A percentile compares a stretch with the other conserved stretches of the same genome.
These are phyloP conservation scores for Fusarium sororula DNA, from an alignment of 2,329 filamentous ascomycete species.

Conservation along the genomic window DNA sequence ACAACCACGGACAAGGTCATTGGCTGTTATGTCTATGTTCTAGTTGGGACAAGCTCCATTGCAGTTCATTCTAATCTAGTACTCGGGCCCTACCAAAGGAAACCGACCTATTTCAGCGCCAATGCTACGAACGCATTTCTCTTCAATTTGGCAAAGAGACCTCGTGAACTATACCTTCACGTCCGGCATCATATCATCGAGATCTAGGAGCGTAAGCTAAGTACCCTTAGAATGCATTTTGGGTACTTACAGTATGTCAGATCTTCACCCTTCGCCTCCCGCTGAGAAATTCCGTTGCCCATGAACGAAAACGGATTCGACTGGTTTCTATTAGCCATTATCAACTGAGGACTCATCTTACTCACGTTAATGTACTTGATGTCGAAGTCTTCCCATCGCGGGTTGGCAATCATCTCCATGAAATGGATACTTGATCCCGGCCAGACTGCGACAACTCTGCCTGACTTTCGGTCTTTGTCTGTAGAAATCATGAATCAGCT, in stretches of 20 bases:
- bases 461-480: neutral
- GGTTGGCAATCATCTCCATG: neutral
- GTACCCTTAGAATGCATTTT: no score
- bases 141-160: neutral
- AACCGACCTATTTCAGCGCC: no score
- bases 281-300: neutral
- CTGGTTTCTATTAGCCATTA: fast-evolving
- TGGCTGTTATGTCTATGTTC: neutral
- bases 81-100: no score
- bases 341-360: fast-evolving
- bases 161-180: neutral
- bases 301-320: neutral
- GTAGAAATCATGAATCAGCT: neutral
- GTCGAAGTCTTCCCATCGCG: neutral
- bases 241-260: neutral
- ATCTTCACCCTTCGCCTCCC: neutral
- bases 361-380: neutral
- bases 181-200: neutral
- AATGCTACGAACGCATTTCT: neutral
- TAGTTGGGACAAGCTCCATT: neutral
- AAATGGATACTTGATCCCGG: neutral
- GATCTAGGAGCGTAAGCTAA: neutral
- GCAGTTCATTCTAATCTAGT: neutral
- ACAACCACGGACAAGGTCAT: neutral
- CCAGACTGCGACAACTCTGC: neutral